Percentiles rank a stretch among this genome's conserved stretches.
These are phyloP conservation scores for Marasmius oreades DNA, from an alignment of 1,284 basidiomycete genomes.

Conservation along the genomic window DNA sequence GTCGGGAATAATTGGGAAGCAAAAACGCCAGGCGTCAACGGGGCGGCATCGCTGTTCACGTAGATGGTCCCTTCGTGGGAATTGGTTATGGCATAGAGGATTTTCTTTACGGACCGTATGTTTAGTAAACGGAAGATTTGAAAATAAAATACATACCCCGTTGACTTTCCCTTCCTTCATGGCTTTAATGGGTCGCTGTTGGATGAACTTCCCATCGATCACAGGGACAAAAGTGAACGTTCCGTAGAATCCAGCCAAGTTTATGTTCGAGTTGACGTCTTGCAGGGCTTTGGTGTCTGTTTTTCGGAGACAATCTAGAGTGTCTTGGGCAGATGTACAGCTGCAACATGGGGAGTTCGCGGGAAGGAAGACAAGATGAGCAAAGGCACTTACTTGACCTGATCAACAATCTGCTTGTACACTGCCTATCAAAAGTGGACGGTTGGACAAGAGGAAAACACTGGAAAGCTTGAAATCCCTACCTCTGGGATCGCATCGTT, in stretches of 20 bases:
- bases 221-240: constrained; percentile 40
- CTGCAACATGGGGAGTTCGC: constrained; percentile 21
- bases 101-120: background rate
- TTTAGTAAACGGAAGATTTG: too few relatives aligned
- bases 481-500: constrained; percentile 41
- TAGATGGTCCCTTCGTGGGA: constrained; percentile 37
- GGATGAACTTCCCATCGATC: constrained; percentile 43
- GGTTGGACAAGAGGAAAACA: background rate
- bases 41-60: background rate
- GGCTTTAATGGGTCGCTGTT: constrained; percentile 35
- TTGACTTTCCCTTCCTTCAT: constrained; percentile 33
- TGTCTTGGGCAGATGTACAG: constrained; percentile 29
- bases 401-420: constrained; percentile 28
- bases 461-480: background rate
- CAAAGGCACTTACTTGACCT: constrained; percentile 27
- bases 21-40: background rate
- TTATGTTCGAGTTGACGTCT: constrained; percentile 32
- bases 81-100: constrained; percentile 34
- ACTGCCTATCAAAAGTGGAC: constrained; percentile 22
- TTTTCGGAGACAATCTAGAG: constrained; percentile 33
- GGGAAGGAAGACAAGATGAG: background rate
- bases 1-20: constrained; percentile 19
- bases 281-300: constrained; percentile 28
- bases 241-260: constrained; percentile 33
- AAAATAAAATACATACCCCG: constrained; percentile 28